Conservation (phyloP, 441 rosid genomes). For the Croton laevigatus region DNA sequence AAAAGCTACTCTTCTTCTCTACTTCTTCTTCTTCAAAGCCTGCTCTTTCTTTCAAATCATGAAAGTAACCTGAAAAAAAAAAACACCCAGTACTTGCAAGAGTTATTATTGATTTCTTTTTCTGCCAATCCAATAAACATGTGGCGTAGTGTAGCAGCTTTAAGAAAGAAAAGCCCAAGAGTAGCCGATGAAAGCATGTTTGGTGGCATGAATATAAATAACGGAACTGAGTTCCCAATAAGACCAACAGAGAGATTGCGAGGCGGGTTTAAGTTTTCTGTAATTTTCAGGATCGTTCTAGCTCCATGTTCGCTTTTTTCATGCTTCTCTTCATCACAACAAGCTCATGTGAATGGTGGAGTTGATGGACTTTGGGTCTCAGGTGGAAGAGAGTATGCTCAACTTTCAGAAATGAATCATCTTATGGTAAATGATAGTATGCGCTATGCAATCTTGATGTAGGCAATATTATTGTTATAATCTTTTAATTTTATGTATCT, state of each 20-base stretch:
- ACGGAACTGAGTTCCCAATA: conserved; percentile 30
- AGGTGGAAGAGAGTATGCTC: conserved; percentile 51
- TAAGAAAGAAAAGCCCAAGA: conserved; percentile 52
- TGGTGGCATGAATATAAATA: conserved; percentile 13
- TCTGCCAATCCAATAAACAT: conserved; percentile 18
- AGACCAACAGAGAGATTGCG: conserved; percentile 8
- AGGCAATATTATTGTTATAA: not conserved
- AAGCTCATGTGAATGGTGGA: conserved; percentile 58
- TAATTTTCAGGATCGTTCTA: conserved; percentile 30
- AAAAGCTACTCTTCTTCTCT: conserved; percentile 5
- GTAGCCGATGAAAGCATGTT: conserved; percentile 71
- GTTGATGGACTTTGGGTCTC: conserved; percentile 76
- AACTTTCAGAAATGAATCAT: conserved; percentile 73
- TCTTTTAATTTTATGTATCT: too few relatives aligned
- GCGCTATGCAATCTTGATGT: conserved; percentile 93
- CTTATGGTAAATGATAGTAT: conserved; percentile 86
- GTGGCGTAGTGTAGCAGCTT: conserved; percentile 40
- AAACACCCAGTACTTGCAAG: not conserved
- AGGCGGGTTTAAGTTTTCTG: conserved; percentile 30
- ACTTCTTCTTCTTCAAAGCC: not conserved
- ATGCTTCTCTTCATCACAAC: conserved; percentile 47
- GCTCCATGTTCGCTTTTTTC: conserved; percentile 53
- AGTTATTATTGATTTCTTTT: not conserved
- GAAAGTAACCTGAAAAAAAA: not conserved
- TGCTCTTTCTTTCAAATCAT: not conserved